Evolutionary conservation across 148 eudicot species (phyloP), one percentile per base, ranked within the genome.

Genomic region (Fagopyrum tataricum): DNA sequence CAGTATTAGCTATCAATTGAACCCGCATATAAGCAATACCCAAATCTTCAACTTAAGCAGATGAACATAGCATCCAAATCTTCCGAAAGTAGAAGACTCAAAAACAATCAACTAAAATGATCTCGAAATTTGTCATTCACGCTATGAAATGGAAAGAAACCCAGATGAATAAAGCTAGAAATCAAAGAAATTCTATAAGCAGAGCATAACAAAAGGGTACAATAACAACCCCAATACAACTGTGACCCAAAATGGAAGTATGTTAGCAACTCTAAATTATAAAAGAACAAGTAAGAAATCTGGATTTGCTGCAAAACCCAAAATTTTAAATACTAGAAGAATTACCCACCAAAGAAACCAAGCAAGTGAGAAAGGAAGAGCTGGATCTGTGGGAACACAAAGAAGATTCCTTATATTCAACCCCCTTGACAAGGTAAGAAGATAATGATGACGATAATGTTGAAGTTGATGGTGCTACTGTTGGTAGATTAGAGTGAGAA

Each of bases 361-460:
- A 52, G 53, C 39, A 76, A 74, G 72, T 67, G 72, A 20, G 51
- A 64, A 69, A 78, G 56, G 15, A 76, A 39, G 39, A 55, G 77
- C 53, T 67, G 82, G 88, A 85, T 85, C 83, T 79, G 61, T 73
- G 66, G 74, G 78, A 77, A 49, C 67, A 73, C 70, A 72, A 26
- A 76, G 56, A 44, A 78, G 66, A 79, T 70, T 78, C 72, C n/a
- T 55, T 76, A 42, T 40, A 26, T 40, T 23, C 58, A 18, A 7
- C 48, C 51, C 31, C 43, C 44, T 70, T 44, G n/a, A 20, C 18
- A 9, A 53, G 21, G 18, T 53, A 62, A 1, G 62, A 52, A 42
- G 49, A 62, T 31, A 64, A 77, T 72, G 21, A 44, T 41, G 76
- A 52, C 73, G 67, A 73, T 61, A 62, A n/a, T 0, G 48, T 23